Evolutionary conservation across 2,329 filamentous ascomycete species (phyloP), one percentile per base, ranked within the genome.

Genomic region (Pseudofabraea citricarpa): DNA sequence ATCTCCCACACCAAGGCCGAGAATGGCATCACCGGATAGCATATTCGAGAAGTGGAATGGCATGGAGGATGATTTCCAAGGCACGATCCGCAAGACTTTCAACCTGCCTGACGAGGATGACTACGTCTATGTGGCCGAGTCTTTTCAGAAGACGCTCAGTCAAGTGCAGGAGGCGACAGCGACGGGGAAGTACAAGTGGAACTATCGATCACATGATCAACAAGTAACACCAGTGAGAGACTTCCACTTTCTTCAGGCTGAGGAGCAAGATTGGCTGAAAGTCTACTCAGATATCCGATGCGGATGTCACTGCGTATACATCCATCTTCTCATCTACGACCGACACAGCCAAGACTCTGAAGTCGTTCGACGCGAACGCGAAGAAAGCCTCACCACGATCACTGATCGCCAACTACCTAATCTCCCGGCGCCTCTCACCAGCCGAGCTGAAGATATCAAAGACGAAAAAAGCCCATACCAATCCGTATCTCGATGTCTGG

Each of bases 401-500:
- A 43, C 65, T 67, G 22, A 70, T 81, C 18, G 76, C 81, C 4
- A 60, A 68, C 5, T 73, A 83, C 60, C 70, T 89, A n/a, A 49
- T 60, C 26, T 55, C 65, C 19, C 73, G 72, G 51, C 73, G 78
- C 47, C 67, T 72, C 54, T 57, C 81, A 32, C 36, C 54, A 9
- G 65, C 66, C 43, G 64, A 20, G n/a, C 35, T 71, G 49, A 69
- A 65, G 20, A 60, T 75, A 24, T 67, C 70, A 13, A 73, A 70
- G 51, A 62, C 61, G 48, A 75, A 74, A 37, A 9, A 22, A 51
- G 68, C 69, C 35, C 63, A 48, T 21, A 67, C 50, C 46, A 90
- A 90, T 58, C 85, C 83, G 0, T 87, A 84, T 61, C 70, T 81
- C 41, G 74, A 81, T 54, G 76, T 85, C 56, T 86, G 83, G 74